phyloP scores from a whole-genome alignment of 257 asterid genomes.

The Parsonsia alboflavescens region DNA sequence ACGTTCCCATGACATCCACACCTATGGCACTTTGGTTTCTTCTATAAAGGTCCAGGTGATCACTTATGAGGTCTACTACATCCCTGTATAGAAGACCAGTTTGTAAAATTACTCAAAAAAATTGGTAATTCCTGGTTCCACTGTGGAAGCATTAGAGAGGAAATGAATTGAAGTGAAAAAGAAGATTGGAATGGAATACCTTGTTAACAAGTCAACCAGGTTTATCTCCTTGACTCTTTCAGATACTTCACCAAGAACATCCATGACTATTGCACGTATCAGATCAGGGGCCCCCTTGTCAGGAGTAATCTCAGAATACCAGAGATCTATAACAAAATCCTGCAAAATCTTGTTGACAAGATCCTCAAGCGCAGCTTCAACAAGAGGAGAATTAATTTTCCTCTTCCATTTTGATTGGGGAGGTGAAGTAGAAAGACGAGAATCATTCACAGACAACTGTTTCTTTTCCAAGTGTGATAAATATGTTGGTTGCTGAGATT shows the following conservation, averaged over 20 bases:
- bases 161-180: neutral
- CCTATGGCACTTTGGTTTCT: constrained; percentile 86
- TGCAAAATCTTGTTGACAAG: constrained; percentile 68
- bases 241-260: constrained; percentile 87
- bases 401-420: constrained; percentile 85
- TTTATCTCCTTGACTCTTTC: constrained; percentile 75
- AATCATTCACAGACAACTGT: constrained; percentile 80
- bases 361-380: constrained; percentile 83
- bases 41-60: constrained; percentile 89
- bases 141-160: neutral
- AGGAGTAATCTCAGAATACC: constrained; percentile 93
- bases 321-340: constrained; percentile 81
- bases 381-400: constrained; percentile 73
- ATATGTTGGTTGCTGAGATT: constrained; percentile 48
- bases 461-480: constrained; percentile 82
- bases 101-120: neutral
- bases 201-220: constrained; percentile 88
- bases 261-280: constrained; percentile 67
- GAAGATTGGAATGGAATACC: constrained; percentile 31
- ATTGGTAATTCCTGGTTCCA: neutral
- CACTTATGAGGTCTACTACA: constrained; percentile 76
- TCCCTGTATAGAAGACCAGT: constrained; percentile 47
- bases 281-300: constrained; percentile 85
- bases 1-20: constrained; percentile 87
- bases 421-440: constrained; percentile 62